Conservation (phyloP, 371 early-diverging fungal species). For the Mortierella polycephala region DNA sequence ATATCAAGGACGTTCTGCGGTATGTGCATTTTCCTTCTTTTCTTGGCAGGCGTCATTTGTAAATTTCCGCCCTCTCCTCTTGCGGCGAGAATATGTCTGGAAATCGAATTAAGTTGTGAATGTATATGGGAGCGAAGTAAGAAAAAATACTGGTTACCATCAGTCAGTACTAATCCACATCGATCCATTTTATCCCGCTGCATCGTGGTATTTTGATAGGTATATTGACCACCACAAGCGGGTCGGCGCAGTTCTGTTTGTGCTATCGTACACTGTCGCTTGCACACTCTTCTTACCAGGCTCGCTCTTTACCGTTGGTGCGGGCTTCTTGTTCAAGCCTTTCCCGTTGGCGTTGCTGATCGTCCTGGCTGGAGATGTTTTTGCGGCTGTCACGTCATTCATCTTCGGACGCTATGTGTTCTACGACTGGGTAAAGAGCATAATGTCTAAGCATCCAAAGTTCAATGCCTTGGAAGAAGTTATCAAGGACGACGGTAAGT, state of each 20-base stretch:
- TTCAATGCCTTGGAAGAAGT: constrained; percentile 52
- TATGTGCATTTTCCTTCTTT: constrained; percentile 7
- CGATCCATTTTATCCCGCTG: no score
- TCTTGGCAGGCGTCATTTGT: background rate
- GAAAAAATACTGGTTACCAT: background rate
- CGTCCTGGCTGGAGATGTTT: constrained; percentile 47
- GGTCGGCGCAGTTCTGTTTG: constrained; percentile 47
- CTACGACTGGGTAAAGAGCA: constrained; percentile 53
- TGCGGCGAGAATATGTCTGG: background rate
- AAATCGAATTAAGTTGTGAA: no score
- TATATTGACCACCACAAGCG: constrained; percentile 51
- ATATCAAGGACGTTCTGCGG: constrained; percentile 52
- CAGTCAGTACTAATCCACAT: background rate
- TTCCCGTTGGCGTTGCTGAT: constrained; percentile 44
- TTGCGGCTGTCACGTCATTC: constrained; percentile 47
- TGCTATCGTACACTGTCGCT: constrained; percentile 43
- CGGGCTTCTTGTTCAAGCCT: constrained; percentile 56
- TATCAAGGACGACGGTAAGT: constrained; percentile 54
- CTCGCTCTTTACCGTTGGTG: constrained; percentile 53
- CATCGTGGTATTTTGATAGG: constrained; percentile 3
- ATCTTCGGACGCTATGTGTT: constrained; percentile 56
- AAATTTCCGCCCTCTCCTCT: background rate
- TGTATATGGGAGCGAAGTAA: background rate
- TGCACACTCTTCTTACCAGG: constrained; percentile 52
- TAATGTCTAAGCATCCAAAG: constrained; percentile 51